These are phyloP conservation scores for Pseudogymnoascus pannorum DNA, from an alignment of 2,329 filamentous ascomycete species.

Conservation along the genomic window DNA sequence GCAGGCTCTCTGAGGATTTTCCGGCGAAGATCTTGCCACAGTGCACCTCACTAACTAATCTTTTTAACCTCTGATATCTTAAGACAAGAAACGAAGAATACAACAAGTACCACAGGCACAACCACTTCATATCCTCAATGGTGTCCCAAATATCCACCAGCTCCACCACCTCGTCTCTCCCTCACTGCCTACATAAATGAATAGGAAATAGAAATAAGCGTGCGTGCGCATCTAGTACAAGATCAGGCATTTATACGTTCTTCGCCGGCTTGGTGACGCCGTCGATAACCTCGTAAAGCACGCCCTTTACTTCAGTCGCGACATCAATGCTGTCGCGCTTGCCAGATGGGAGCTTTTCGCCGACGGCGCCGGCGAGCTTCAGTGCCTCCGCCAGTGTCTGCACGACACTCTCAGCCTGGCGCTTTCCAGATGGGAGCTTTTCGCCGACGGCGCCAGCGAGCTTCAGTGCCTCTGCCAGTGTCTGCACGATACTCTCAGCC, in stretches of 20 bases:
- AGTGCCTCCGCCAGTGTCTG: too few relatives aligned
- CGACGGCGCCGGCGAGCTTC: too few relatives aligned
- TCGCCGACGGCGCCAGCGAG: too few relatives aligned
- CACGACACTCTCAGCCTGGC: background rate
- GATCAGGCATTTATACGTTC: background rate
- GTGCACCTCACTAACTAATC: background rate
- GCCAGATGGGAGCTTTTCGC: background rate
- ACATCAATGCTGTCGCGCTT: background rate
- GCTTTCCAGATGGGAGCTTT: background rate
- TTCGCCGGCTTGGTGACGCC: background rate
- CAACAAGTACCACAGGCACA: background rate
- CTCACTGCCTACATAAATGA: background rate
- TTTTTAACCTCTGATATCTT: conserved; percentile 4
- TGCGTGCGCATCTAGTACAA: background rate
- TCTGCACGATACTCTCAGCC: background rate
- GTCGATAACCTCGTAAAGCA: background rate
- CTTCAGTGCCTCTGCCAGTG: too few relatives aligned
- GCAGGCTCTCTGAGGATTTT: background rate
- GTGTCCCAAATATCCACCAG: background rate
- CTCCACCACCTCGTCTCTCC: background rate
- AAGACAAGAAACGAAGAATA: conserved; percentile 6
- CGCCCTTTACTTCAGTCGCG: background rate
- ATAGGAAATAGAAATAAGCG: background rate
- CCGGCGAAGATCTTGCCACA: background rate
- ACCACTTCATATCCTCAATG: background rate